Conservation (phyloP, 768 basidiomycete species). For the Daedaleopsis nitida region DNA sequence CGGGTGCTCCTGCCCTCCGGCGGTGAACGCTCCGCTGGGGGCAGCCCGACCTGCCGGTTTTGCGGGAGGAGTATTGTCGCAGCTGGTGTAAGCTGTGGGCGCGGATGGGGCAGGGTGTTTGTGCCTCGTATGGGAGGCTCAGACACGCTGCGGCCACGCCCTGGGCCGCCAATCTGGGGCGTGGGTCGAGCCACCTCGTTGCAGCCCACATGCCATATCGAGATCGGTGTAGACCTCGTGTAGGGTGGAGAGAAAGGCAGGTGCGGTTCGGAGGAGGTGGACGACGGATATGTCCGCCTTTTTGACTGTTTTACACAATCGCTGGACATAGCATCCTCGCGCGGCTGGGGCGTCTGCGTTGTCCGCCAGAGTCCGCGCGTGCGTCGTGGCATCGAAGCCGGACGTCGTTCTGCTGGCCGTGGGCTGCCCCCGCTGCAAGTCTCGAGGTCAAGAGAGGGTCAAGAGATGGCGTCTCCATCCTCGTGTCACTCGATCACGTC, state of each 20-base stretch:
- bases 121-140: constrained; percentile 55
- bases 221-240: constrained; percentile 36
- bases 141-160: constrained; percentile 69
- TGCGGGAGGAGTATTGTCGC: constrained; percentile 27
- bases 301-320: constrained; percentile 23
- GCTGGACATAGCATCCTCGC: constrained; percentile 11
- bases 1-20: constrained; percentile 31
- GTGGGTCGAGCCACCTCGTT: constrained; percentile 49
- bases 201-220: constrained; percentile 60
- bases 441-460: constrained; percentile 36
- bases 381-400: constrained; percentile 19
- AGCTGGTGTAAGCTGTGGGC: constrained; percentile 25
- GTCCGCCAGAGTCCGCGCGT: constrained; percentile 11
- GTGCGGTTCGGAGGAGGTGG: constrained; percentile 17
- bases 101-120: constrained; percentile 39
- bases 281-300: constrained; percentile 23
- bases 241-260: constrained; percentile 14
- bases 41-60: constrained; percentile 32
- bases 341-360: constrained; percentile 10
- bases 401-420: constrained; percentile 10
- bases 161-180: constrained; percentile 64
- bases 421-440: constrained; percentile 31
- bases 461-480: constrained; percentile 48
- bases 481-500: constrained; percentile 72
- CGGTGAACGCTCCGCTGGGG: constrained; percentile 25